phyloP scores from a whole-genome alignment of 2,329 filamentous ascomycete species.

The Trichoderma sp. region DNA sequence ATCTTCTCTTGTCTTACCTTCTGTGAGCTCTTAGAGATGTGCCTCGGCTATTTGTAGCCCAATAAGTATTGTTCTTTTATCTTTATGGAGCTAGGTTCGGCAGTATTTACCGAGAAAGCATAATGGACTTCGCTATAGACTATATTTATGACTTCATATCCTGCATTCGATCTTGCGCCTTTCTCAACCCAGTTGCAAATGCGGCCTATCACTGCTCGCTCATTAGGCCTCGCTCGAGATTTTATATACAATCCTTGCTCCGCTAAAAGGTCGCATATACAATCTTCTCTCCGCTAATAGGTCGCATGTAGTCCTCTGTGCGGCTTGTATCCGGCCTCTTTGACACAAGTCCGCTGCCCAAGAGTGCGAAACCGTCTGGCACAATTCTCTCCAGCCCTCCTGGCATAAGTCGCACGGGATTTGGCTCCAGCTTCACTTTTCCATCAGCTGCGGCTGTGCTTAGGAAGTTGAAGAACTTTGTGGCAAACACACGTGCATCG shows the following conservation, averaged over 20 bases:
- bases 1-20: no score
- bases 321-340: constrained; percentile 31
- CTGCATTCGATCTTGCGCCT: no score
- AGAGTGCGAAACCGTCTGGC: constrained; percentile 37
- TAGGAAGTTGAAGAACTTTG: constrained; percentile 44
- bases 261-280: constrained; percentile 45
- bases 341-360: constrained; percentile 35
- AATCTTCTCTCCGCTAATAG: constrained; percentile 48
- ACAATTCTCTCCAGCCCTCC: constrained; percentile 38
- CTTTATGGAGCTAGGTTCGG: no score
- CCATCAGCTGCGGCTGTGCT: constrained; percentile 29
- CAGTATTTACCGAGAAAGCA: no score
- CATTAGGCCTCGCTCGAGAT: background rate
- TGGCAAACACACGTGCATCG: constrained; percentile 39
- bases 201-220: background rate
- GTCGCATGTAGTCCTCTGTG: constrained; percentile 42
- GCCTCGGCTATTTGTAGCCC: no score
- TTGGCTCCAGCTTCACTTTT: constrained; percentile 34
- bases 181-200: no score
- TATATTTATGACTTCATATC: no score
- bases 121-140: no score
- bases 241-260: constrained; percentile 45
- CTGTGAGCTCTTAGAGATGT: no score
- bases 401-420: constrained; percentile 40
- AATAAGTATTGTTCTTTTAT: no score